Evolutionary conservation across 257 asterid genomes (phyloP), one percentile per base, ranked within the genome.

Genomic region (Primulina tabacum): DNA sequence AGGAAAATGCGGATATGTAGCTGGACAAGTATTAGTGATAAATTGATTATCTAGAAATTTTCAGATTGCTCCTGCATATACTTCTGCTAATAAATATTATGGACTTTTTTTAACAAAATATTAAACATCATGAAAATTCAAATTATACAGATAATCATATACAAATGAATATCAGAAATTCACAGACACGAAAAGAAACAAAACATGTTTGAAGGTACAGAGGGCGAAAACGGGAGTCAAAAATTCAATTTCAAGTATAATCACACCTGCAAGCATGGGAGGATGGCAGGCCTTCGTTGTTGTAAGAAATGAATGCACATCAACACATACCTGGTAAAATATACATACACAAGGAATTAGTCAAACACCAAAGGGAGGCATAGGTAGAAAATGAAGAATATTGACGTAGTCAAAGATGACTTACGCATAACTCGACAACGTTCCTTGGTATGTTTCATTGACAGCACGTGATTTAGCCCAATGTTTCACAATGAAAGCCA

Each of bases 261-360:
- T 68, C 68, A 66, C 62, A 94, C 99, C 99, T 94, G 99, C 78
- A 94, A 78, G 83, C 96, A 94, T 5, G 99, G 99, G 77, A 94
- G 99, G 73, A 94, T 89, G 77, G 95, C 88, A 64, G 97, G 97
- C 61, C 89, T 82, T 30, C 97, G 96, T 79, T 84, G 92, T 77
- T 94, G 99, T 75, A 94, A 77, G 88, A 94, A 94, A 83, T 91
- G 92, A 71, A 94, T 94, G 89, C 99, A 94, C 99, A 94, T 94
- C 43, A 94, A 61, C 50, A 94, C 99, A 62, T 94, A 93, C 91
- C 99, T 93, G 97, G 71, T 80, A 71, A 69, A 38, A 78, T 40
- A 34, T 62, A 64, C 68, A 34, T 62, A 64, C 68, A 62, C 52
- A 68, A 72, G 20, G 56, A 53, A 75, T 81, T 69, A 78, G 79